Base-by-base conservation (phyloP, 2,329 filamentous ascomycete genomes). In the Ceratocystis destructans region DNA sequence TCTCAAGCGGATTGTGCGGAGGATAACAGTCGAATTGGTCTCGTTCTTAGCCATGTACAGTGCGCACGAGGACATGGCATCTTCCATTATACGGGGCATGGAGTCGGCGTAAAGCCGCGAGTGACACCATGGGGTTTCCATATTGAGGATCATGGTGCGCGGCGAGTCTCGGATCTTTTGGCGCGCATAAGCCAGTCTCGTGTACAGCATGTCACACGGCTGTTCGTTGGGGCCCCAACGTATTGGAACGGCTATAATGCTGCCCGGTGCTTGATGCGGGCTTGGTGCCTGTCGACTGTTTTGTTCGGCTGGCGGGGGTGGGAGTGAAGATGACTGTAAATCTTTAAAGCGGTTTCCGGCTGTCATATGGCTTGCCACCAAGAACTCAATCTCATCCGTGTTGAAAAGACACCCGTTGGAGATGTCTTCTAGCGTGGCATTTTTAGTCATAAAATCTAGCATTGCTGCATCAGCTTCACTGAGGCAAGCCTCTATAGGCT, bases 111-210 rank as follows among this genome's bases (percentile, higher is more conserved):
- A 84, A 0, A 85, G 73, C n/a, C 74, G 71, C 0, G 74, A 74
- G 69, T 85, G 82, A 37, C 75, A 78, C 82, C 82, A 85, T 0
- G 80, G 79, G 0, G 80, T 81, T 62, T 77, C 73, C 17, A 76
- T 80, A 59, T 79, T 75, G 7, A 76, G 67, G 0, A 83, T 77
- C 77, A 84, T 81, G 59, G 69, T 76, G n/a, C 68, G 68, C 0
- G 78, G 77, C 0, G 82, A 77, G 65, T 79, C 76, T 57, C 79
- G 78, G 17, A 85, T 77, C 71, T 80, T 78, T 64, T 82, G 79
- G 12, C 84, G 76, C 1, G 80, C 76, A 64, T 74, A 79, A 45
- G 73, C 70, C 0, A 79, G 70, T 2, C 75, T 79, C 69, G 71
- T 67, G 41, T 69, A 41, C 64, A 76, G 69, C 62, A 73, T 55